Percentiles rank a stretch among this genome's conserved stretches.
These are phyloP conservation scores for Daedaleopsis nitida DNA, from an alignment of 768 basidiomycete genomes.

Conservation along the genomic window DNA sequence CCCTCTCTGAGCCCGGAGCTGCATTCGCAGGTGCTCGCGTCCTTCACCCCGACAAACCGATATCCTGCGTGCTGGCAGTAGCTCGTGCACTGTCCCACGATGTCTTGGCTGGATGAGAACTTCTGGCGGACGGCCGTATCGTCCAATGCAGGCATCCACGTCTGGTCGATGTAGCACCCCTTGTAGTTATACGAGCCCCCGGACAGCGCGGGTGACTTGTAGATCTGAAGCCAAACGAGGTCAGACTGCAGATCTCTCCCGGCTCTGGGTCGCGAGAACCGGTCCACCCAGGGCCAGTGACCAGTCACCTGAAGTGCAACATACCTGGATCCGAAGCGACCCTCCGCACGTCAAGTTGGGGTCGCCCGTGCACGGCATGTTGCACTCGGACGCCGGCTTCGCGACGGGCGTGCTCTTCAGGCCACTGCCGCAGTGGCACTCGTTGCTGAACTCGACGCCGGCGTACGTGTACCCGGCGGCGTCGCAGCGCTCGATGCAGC, in stretches of 20 bases:
- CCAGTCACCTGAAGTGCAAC: neutral
- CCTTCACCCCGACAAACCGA: neutral
- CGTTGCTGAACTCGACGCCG: conserved; percentile 16
- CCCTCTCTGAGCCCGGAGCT: neutral
- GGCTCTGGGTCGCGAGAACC: neutral
- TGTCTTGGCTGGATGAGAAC: neutral
- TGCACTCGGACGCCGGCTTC: conserved; percentile 19
- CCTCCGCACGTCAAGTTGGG: conserved; percentile 19
- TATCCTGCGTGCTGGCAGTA: neutral
- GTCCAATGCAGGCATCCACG: neutral
- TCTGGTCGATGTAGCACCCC: neutral
- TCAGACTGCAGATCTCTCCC: neutral
- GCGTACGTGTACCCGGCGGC: conserved; percentile 7
- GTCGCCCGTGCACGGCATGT: conserved; percentile 22
- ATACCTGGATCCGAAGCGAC: conserved; percentile 22
- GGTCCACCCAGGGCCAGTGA: neutral
- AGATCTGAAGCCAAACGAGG: neutral
- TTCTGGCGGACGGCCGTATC: too few relatives aligned
- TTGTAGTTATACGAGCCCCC: neutral
- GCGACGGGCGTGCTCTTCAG: conserved; percentile 5
- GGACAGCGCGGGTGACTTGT: neutral
- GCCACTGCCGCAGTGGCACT: conserved; percentile 20
- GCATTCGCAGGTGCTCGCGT: conserved; percentile 16
- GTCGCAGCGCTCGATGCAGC: conserved; percentile 15
- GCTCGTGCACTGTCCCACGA: neutral